phyloP scores from a whole-genome alignment of 2,329 filamentous ascomycete species.

The Pezicula carpinea region DNA sequence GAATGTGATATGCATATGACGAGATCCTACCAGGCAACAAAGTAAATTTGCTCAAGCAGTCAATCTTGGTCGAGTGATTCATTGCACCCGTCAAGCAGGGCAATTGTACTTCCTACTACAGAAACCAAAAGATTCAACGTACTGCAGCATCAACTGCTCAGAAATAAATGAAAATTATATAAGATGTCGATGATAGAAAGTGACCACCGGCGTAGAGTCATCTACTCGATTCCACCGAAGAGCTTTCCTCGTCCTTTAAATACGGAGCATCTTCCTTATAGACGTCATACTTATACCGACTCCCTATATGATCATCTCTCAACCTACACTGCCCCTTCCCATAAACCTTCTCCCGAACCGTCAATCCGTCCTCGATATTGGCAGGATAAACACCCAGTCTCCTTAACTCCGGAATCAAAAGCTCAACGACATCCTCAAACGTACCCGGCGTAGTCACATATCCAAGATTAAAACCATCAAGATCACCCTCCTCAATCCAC shows the following conservation, averaged over 20 bases:
- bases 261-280: conserved; percentile 49
- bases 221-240: too few species aligned
- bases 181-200: too few species aligned
- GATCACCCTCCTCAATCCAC: conserved; percentile 64
- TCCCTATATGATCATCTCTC: conserved; percentile 54
- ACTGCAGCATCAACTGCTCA: too few species aligned
- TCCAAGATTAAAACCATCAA: conserved; percentile 72
- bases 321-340: conserved; percentile 52
- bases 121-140: too few species aligned
- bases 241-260: conserved; percentile 6
- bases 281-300: conserved; percentile 56
- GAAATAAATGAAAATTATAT: too few species aligned
- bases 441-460: conserved; percentile 62
- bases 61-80: too few species aligned
- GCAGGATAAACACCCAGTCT: conserved; percentile 46
- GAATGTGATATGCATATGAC: too few species aligned
- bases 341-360: conserved; percentile 57
- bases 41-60: too few species aligned
- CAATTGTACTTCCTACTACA: too few species aligned
- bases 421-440: conserved; percentile 63
- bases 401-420: conserved; percentile 59
- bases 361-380: conserved; percentile 34
- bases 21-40: too few species aligned
- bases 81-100: too few species aligned
- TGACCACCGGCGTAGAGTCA: too few species aligned